phyloP scores from a whole-genome alignment of 495 filamentous ascomycete species.

The Trichoderma virens region DNA sequence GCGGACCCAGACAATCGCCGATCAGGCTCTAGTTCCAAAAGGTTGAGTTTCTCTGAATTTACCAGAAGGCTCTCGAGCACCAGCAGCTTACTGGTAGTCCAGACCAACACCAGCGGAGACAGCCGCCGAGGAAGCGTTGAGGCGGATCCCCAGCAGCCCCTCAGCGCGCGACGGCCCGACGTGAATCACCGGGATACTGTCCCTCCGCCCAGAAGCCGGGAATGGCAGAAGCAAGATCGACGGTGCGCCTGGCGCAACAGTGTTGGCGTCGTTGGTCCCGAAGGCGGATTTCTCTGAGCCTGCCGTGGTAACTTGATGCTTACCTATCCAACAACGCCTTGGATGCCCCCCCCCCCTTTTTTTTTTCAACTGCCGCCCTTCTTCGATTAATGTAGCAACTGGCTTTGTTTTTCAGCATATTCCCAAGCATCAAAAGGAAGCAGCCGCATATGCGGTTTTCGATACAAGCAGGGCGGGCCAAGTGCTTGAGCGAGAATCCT shows the following conservation, averaged over 20 bases:
- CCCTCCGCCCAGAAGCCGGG: constrained; percentile 15
- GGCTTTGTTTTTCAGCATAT: no score
- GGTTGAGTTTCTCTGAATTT: constrained; percentile 47
- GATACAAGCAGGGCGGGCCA: no score
- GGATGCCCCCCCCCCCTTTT: not conserved
- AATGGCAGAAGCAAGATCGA: constrained; percentile 11
- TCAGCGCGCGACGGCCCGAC: not conserved
- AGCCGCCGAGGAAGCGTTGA: constrained; percentile 43
- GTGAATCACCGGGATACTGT: constrained; percentile 12
- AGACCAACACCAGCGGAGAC: constrained; percentile 38
- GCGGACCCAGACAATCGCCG: constrained; percentile 22
- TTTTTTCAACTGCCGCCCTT: not conserved
- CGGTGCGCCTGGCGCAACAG: constrained; percentile 39
- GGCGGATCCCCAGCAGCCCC: constrained; percentile 21
- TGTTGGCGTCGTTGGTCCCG: constrained; percentile 43
- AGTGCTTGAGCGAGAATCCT: not conserved
- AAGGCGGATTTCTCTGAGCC: constrained; percentile 33
- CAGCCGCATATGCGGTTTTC: no score
- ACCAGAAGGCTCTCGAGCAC: constrained; percentile 46
- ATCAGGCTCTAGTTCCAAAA: constrained; percentile 38
- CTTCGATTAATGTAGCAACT: no score
- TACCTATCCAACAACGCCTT: not conserved
- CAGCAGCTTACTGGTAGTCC: constrained; percentile 44
- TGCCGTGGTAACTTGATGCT: not conserved
- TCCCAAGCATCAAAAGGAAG: no score